phyloP scores from a whole-genome alignment of 257 asterid genomes.

The Lavandula angustifolia region DNA sequence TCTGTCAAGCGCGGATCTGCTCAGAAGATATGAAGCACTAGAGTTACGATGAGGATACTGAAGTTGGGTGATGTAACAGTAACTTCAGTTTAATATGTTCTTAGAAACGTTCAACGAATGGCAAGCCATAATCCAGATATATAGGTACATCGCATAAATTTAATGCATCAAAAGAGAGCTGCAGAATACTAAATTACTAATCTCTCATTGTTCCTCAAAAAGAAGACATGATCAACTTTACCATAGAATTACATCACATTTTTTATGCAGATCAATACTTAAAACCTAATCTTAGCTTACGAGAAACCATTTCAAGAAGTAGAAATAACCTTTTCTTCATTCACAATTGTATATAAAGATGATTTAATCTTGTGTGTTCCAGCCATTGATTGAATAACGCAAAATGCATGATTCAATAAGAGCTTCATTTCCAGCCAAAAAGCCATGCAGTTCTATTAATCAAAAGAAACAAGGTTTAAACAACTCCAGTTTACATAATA shows the following conservation, averaged over 20 bases:
- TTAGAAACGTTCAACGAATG: slow-evolving; percentile 3
- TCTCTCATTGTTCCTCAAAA: slow-evolving; percentile 12
- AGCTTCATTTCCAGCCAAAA: not conserved
- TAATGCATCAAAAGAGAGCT: slow-evolving; percentile 7
- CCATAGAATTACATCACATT: slow-evolving; percentile 9
- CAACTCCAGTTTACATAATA: not conserved
- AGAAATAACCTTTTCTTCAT: not conserved
- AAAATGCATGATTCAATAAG: slow-evolving; percentile 7
- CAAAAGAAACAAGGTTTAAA: slow-evolving; percentile 1
- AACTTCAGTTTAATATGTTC: slow-evolving; percentile 20
- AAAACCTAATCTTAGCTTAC: not conserved
- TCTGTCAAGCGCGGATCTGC: slow-evolving; percentile 99
- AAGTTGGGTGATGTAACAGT: slow-evolving; percentile 6
- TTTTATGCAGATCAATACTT: not conserved
- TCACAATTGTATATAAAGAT: not conserved
- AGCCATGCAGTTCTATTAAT: slow-evolving; percentile 1
- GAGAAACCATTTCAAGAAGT: slow-evolving; percentile 6
- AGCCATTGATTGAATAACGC: not conserved
- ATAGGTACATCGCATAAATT: not conserved
- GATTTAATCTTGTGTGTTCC: not conserved
- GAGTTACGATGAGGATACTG: slow-evolving; percentile 21
- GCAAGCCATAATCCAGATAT: slow-evolving; percentile 7
- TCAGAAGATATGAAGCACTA: slow-evolving; percentile 35
- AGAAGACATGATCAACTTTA: slow-evolving; percentile 9
- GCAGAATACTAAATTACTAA: slow-evolving; percentile 20